Evolutionary conservation across 2,329 filamentous ascomycete genomes (phyloP), one percentile per base, ranked within the genome.

Genomic region (Chalaropsis ovoidea): DNA sequence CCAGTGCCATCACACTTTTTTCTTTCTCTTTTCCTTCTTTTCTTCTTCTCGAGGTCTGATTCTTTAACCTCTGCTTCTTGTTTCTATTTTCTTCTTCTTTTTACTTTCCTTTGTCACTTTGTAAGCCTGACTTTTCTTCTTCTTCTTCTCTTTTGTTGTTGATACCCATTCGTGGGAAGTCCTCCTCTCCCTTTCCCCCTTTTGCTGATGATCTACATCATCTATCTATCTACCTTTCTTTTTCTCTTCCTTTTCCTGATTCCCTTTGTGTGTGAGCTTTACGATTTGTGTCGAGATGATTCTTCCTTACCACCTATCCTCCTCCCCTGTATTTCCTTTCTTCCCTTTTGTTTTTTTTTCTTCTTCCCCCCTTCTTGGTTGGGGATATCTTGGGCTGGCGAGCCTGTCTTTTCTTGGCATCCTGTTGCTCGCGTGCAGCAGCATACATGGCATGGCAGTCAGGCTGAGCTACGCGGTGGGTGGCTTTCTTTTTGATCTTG

Each of bases 241-340:
- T 47, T 45, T 11, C 43, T 22, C 2, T 3, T 45, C 22, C 41
- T 62, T 27, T 11, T 62, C 15, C 3, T 43, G 3, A n/a, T 62
- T 62, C 42, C 24, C 52, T 62, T 62, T 62, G 35, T 61, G 58
- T 61, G 42, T 42, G 39, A 45, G 39, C 60, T 42, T 45, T 13
- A 62, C 27, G 60, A 42, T 62, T 62, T 62, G 42, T 45, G 60
- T 42, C 19, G 39, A 62, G n/a, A 42, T 42, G 35, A 42, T 45
- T 62, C 60, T 24, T 39, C n/a, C 27, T 39, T 19, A 19, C 31
- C 35, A 13, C n/a, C 27, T 45, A 15, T 42, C 60, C 2, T 41
- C 35, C 22, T 61, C 4, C n/a, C 60, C n/a, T 42, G 31, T 27
- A 41, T 17, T 47, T 15, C 3, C 49, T 61, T 65, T 47, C 19